Evolutionary conservation across 345 rosid genomes (phyloP).

Genomic region (Eucalyptus fibrosa): DNA sequence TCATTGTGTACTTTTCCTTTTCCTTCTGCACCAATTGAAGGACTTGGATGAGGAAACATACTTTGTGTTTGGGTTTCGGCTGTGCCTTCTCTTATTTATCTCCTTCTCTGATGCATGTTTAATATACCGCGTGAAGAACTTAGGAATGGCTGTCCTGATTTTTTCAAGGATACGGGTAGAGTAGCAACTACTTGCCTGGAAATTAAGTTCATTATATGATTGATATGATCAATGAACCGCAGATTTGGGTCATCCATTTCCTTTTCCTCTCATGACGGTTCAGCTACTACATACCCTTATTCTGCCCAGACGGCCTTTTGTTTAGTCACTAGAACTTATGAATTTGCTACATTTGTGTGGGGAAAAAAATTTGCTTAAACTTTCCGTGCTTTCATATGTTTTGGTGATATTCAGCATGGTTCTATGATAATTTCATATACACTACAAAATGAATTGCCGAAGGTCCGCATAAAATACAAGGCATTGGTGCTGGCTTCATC

Average conservation of each 20-base stretch:
- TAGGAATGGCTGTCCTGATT: background rate
- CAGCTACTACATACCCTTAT: background rate
- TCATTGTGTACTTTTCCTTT: background rate
- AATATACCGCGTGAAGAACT: background rate
- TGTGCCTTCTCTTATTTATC: background rate
- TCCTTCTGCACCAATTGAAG: too few relatives aligned
- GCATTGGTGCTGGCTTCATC: conserved; percentile 58
- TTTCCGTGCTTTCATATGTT: background rate
- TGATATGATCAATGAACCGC: background rate
- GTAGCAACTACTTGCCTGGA: background rate
- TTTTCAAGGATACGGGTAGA: background rate
- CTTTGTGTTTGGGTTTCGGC: background rate
- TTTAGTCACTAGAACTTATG: background rate
- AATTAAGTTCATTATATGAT: background rate
- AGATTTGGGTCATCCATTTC: background rate
- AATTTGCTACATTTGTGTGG: background rate
- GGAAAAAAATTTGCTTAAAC: background rate
- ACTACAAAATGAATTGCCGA: conserved; percentile 3
- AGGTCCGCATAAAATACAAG: conserved; percentile 39
- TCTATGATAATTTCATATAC: background rate
- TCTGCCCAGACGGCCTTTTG: too few relatives aligned
- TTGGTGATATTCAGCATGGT: background rate
- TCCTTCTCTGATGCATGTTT: background rate
- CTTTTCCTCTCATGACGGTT: background rate
- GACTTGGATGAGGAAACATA: too few relatives aligned